A percentile compares a stretch with the other conserved stretches of the same genome.
Evolutionary conservation across 768 basidiomycete genomes (phyloP).

Genomic region (Sistotremastrum niveocremeum): DNA sequence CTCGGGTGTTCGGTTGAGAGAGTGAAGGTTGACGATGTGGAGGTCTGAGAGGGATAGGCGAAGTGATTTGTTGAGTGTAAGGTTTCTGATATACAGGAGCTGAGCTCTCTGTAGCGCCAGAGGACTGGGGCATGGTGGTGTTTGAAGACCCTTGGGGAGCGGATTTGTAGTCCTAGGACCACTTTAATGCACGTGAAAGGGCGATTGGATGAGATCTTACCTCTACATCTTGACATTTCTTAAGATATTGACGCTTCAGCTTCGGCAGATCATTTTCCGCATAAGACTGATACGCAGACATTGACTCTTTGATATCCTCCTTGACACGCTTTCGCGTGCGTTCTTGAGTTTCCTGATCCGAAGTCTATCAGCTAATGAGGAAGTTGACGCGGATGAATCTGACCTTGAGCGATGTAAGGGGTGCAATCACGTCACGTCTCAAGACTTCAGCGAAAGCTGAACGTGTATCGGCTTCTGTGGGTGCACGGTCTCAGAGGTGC

Average conservation of each 20-base stretch:
- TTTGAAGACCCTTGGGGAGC: conserved; percentile 25
- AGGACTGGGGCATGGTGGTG: conserved; percentile 19
- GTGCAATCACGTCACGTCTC: conserved; percentile 56
- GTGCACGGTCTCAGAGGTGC: not conserved
- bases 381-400: not conserved
- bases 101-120: conserved; percentile 13
- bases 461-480: conserved; percentile 65
- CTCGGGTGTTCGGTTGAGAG: conserved; percentile 36
- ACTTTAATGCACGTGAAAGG: not conserved
- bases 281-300: conserved; percentile 66
- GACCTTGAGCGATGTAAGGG: conserved; percentile 56
- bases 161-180: conserved; percentile 50
- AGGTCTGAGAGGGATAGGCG: conserved; percentile 63
- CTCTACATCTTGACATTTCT: conserved; percentile 82
- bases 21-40: conserved; percentile 63
- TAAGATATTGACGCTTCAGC: conserved; percentile 64
- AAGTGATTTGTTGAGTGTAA: conserved; percentile 30
- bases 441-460: conserved; percentile 67
- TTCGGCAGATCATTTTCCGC: conserved; percentile 69
- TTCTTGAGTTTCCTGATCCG: conserved; percentile 68
- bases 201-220: conserved; percentile 24
- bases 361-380: not conserved
- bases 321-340: conserved; percentile 85
- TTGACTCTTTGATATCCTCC: conserved; percentile 77
- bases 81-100: conserved; percentile 23